These are phyloP conservation scores for Mycena rosella DNA, from an alignment of 768 basidiomycete genomes.

Conservation along the genomic window DNA sequence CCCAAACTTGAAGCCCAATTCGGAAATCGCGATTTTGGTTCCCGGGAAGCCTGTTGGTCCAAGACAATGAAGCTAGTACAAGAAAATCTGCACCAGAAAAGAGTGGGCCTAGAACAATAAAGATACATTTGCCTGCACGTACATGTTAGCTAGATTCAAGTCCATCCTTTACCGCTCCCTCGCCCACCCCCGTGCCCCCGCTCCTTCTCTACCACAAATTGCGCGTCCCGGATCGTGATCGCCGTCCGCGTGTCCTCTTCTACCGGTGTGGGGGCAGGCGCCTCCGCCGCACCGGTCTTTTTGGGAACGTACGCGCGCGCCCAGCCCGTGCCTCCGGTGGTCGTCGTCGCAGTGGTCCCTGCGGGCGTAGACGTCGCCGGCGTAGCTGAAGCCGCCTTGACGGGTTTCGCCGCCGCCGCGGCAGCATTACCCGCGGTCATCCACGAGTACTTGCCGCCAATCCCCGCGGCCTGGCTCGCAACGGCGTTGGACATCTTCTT, in stretches of 20 bases:
- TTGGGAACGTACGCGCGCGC: slow-evolving; percentile 67
- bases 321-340: slow-evolving; percentile 40
- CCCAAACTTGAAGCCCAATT: too few relatives aligned
- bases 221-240: slow-evolving; percentile 82
- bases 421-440: slow-evolving; percentile 77
- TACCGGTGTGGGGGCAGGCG: slow-evolving; percentile 48
- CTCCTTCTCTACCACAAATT: slow-evolving; percentile 90
- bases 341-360: slow-evolving; percentile 42
- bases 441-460: slow-evolving; percentile 89
- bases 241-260: slow-evolving; percentile 72
- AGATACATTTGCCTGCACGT: slow-evolving; percentile 14
- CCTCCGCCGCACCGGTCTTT: slow-evolving; percentile 54
- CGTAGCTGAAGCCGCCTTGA: slow-evolving; percentile 48
- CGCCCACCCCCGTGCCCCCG: slow-evolving; percentile 85
- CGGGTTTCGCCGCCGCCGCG: slow-evolving; percentile 54
- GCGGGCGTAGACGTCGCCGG: slow-evolving; percentile 45
- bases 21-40: too few relatives aligned
- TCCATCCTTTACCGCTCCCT: slow-evolving; percentile 81
- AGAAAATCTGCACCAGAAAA: not conserved
- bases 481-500: slow-evolving; percentile 95
- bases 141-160: slow-evolving; percentile 43
- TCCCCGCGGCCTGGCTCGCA: slow-evolving; percentile 89
- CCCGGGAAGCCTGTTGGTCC: too few relatives aligned
- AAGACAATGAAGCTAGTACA: too few relatives aligned
- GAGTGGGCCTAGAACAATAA: not conserved